Conservation (phyloP, 139 green algal species). For the Chlorella sp. region DNA sequence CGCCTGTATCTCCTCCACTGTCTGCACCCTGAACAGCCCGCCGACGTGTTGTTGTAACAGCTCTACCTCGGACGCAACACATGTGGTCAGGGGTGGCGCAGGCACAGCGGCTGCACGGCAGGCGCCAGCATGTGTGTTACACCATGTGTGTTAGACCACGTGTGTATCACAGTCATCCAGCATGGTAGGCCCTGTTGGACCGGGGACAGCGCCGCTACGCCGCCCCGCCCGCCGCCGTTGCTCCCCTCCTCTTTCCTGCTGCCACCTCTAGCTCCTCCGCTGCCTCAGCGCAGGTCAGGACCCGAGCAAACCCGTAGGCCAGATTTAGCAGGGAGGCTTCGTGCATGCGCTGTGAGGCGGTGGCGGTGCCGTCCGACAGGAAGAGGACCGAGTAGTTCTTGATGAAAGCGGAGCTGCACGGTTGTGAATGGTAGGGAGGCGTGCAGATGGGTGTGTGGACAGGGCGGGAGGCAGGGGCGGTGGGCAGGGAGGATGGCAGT, state of each 20-base stretch:
- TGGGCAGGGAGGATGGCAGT: neutral
- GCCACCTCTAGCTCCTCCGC: neutral
- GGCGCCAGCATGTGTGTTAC: too few relatives aligned
- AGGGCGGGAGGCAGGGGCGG: neutral
- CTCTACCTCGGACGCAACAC: too few relatives aligned
- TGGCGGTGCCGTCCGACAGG: constrained; percentile 17
- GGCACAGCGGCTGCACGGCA: neutral
- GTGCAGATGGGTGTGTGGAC: too few relatives aligned
- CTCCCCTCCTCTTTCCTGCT: neutral
- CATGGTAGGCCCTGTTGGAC: too few relatives aligned
- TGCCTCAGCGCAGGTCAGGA: constrained; percentile 15
- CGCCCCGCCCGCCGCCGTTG: too few relatives aligned
- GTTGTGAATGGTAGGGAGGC: too few relatives aligned
- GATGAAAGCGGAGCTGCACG: constrained; percentile 26
- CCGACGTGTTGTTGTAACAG: too few relatives aligned
- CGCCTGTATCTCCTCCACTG: neutral
- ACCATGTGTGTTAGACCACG: too few relatives aligned
- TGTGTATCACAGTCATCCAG: too few relatives aligned
- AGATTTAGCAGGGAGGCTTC: constrained; percentile 9
- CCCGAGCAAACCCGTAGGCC: constrained; percentile 17
- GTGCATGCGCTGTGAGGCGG: neutral
- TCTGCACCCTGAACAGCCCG: neutral
- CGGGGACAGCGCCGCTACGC: too few relatives aligned
- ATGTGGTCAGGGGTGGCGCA: too few relatives aligned
- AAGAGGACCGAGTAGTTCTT: constrained; percentile 30